Evolutionary conservation across 192 early-diverging fungal species (phyloP), one percentile per base, ranked within the genome.

Genomic region (Coemansia sp.): DNA sequence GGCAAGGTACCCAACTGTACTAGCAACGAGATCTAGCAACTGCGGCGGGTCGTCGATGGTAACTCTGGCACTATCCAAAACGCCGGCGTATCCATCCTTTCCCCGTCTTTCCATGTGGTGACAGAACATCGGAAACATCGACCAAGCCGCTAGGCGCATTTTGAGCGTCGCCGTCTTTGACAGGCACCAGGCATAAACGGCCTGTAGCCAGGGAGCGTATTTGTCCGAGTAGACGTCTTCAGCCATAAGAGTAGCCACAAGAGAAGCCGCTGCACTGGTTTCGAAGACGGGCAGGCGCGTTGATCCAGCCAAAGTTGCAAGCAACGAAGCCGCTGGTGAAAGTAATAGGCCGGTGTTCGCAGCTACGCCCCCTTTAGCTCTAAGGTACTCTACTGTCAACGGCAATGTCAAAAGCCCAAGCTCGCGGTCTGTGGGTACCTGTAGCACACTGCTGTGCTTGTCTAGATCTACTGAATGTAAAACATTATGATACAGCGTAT

Each of bases 121-220:
- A 7, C 80, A 74, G 41, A 71, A 77, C 20, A 68, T 37, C 0
- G 80, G 80, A 37, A 83, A 71, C 39, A 83, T 22, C 11, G 66
- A 50, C 80, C 80, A 83, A 6, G 75, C 71, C 1, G 43, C 35
- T 30, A 69, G 59, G 1, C 80, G 68, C 52, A 77, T 45, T n/a
- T 41, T 15, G 29, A 47, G 65, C 20, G 41, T 34, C 13, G 71
- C 55, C 2, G 49, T 41, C 40, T 65, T 68, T 30, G 75, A 68
- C 35, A 77, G 50, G 27, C 60, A 66, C 45, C 72, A 59, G 20
- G 71, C 45, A 45, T 71, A 74, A 6, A 59, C 47, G 0, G 75
- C 59, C 20, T 41, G 7, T 12, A 68, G 45, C 80, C 80, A 83
- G 9, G 49, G 30, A 13, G 58, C 52, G 49, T 67, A 52, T 11